Base-by-base conservation (phyloP, 495 filamentous ascomycete species). In the Aspergillus hancockii region DNA sequence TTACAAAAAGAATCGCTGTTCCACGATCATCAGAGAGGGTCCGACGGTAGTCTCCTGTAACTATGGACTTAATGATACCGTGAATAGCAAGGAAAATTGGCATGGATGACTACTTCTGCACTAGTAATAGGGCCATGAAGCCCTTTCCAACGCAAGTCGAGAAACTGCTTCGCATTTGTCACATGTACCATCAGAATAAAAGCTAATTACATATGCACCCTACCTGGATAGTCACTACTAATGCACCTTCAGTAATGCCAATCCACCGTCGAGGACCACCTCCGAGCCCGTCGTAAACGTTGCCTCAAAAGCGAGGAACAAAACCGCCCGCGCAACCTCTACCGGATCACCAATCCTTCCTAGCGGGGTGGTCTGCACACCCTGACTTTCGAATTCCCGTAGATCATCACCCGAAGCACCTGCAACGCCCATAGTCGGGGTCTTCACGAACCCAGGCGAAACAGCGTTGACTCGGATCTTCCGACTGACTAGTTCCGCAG, bases 381-480 rank as follows among this genome's bases (percentile, higher is more conserved):
- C 58, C 51, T 60, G 40, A 10, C n/a, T 52, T 22, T 50, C 58
- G 46, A 60, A 60, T 8, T n/a, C 51, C 10, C 36, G 36, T 19
- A 54, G 31, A 9, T 60, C 51, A 16, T 54, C 58, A 16, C 38
- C 8, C 28, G 58, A 54, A 5, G 52, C 51, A 14, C 36, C 43
- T 6, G 52, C 43, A 1, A 60, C 38, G 4, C 58, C 58, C 58
- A 60, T 60, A 3, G 58, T 60, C 8, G 58, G 58, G 16, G 58
- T 60, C 28, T 40, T 54, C 9, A 60, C 43, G 25, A 60, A 60
- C 13, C 58, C 58, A 12, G 58, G 58, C 9, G 36, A 41, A 19
- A 60, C 58, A 9, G 58, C 58, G 19, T 60, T 60, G 13, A 60
- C 58, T 19, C 58, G 40, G 14, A 60, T 50, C 41, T 49, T 14